Evolutionary conservation across 2,329 filamentous ascomycete species (phyloP), one percentile per base, ranked within the genome.

Genomic region (Mycocentrospora acerina): DNA sequence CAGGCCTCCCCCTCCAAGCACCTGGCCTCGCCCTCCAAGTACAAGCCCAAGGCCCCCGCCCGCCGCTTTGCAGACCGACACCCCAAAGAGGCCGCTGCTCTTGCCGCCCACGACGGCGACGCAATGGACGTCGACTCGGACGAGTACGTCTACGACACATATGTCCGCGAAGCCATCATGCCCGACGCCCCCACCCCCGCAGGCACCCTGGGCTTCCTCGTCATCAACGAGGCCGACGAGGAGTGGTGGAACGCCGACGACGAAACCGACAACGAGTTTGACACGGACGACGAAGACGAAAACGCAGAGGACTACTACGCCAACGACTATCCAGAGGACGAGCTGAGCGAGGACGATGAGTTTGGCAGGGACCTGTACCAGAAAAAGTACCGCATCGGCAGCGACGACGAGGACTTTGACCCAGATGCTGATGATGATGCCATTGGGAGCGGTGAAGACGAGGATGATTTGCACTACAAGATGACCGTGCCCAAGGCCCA

Each of bases 281-380:
- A 80, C 46, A 79, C 73, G 24, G 81, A 83, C 42, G 80, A 82
- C 45, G 79, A 80, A 17, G 80, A 83, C 48, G 79, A 79, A 25
- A 83, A 84, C 57, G 78, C 86, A 24, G 86, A 90, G 60, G 85
- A 88, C 55, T 83, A 88, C 65, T 89, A 90, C 59, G 81, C 82
- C 3, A 83, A 85, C 37, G 86, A 90, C 61, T 90, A 90, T 52
- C 86, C 86, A 1, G 86, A 90, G 46, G 86, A 90, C 37, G 86
- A 90, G 60, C 76, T 89, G 11, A 83, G 81, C 29, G 83, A 81
- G 12, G 85, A 89, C 52, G 82, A 86, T 49, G 82, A 85, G 61
- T 79, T 75, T 45, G 78, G 73, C 29, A 49, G 64, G 3, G 62
- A 68, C 30, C 59, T 69, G 7, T 74, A 75, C 42, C 58, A 60